Percentiles rank a stretch among this genome's conserved stretches.
phyloP scores from a whole-genome alignment of 345 rosid genomes.

The Euphorbia lathyris region DNA sequence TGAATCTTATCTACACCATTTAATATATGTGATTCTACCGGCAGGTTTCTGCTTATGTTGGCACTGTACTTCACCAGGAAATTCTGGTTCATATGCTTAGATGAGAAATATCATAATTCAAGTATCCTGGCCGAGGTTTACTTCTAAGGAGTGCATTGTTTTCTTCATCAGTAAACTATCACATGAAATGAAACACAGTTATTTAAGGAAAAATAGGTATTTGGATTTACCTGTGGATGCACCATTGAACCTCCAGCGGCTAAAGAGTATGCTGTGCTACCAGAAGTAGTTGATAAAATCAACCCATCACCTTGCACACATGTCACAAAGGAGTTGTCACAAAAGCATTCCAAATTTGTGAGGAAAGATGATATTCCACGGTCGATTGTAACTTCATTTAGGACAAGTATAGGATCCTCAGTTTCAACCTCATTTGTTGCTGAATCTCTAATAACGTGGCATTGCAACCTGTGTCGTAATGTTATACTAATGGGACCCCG shows the following conservation, averaged over 20 bases:
- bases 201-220: neutral
- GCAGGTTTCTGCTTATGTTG: too few species aligned
- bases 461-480: slow-evolving; percentile 78
- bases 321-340: slow-evolving; percentile 94
- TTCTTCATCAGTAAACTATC: neutral
- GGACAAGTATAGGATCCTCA: slow-evolving; percentile 72
- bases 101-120: neutral
- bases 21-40: too few species aligned
- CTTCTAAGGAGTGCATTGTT: neutral
- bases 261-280: slow-evolving; percentile 97
- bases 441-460: slow-evolving; percentile 75
- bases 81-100: too few species aligned
- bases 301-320: slow-evolving; percentile 97
- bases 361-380: slow-evolving; percentile 94
- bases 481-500: slow-evolving; percentile 93
- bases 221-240: slow-evolving; percentile 83
- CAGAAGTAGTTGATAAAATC: slow-evolving; percentile 92
- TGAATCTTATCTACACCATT: too few species aligned
- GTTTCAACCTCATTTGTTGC: slow-evolving; percentile 71
- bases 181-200: neutral
- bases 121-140: neutral
- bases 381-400: slow-evolving; percentile 98
- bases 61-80: too few species aligned
- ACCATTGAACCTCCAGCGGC: slow-evolving; percentile 99
- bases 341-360: slow-evolving; percentile 95